Base-by-base conservation (phyloP, 1,284 basidiomycete species). In the Boletus semigastroideus region DNA sequence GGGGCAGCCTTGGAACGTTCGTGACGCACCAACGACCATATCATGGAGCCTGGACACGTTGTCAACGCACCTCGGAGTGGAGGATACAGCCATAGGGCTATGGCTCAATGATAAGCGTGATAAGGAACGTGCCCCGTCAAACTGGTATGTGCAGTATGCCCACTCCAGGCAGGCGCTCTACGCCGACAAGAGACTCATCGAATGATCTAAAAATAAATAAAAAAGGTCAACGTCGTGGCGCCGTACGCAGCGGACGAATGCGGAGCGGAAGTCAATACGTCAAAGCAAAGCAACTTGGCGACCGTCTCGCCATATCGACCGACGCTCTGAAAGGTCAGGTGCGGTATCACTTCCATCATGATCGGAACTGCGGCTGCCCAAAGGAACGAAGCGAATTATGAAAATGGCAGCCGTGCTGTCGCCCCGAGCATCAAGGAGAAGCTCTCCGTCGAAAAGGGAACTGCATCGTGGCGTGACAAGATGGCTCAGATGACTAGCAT, bases 361-460 rank as follows among this genome's bases (percentile, higher is more conserved):
- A 43, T 40, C 33, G 31, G 20, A 44, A 37, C 25, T 14, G n/a
- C 10, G 50, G 63, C 38, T 46, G 71, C 73, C 33, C 33, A 16
- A 36, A 7, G 9, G 37, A n/a, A n/a, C n/a, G 75, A 76, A n/a
- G 73, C 74, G 34, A 76, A 52, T n/a, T 68, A 75, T 71, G 52
- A 74, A 77, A 0, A 70, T 74, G 41, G 75, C 63, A 0, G 74
- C 63, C 1, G 72, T 76, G 52, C 65, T 72, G 4, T 19, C 19
- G 72, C 4, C 2, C 46, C 37, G 37, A 40, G 46, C 30, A 47
- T n/a, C 37, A 44, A 30, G 16, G 50, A 52, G 1, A 38, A 7
- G 17, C 53, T 12, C 53, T 12, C 13, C 33, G 25, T 25, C 25
- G n/a, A 25, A 25, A 25, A 25, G 25, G 5, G 25, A 6, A 25